These are phyloP conservation scores for Leishmania tropica DNA, from an alignment of 208 protist genomes.

Conservation along the genomic window DNA sequence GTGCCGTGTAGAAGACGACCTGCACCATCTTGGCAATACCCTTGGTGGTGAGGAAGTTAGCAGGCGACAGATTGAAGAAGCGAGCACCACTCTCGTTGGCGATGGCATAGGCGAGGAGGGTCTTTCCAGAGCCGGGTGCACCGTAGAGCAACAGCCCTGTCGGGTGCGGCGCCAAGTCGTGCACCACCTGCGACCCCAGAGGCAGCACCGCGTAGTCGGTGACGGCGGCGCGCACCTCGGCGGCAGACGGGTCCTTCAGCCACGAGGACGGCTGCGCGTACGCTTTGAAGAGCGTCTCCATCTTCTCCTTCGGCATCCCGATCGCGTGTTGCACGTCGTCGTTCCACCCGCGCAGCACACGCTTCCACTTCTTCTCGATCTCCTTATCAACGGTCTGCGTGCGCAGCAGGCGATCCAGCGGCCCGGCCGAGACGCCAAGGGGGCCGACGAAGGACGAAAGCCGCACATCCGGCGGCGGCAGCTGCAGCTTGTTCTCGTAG, in stretches of 20 bases:
- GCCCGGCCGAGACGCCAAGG: slow-evolving; percentile 57
- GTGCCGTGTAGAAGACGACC: slow-evolving; percentile 91
- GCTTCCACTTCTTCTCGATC: slow-evolving; percentile 87
- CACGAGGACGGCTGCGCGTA: slow-evolving; percentile 61
- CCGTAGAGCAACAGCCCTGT: slow-evolving; percentile 90
- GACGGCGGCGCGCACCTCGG: slow-evolving; percentile 74
- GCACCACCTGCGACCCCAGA: slow-evolving; percentile 90
- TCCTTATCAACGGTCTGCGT: slow-evolving; percentile 69
- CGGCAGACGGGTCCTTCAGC: slow-evolving; percentile 78
- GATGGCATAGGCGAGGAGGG: slow-evolving; percentile 83
- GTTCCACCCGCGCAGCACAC: slow-evolving; percentile 82
- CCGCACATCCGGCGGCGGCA: slow-evolving; percentile 44
- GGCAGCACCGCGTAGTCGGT: slow-evolving; percentile 88
- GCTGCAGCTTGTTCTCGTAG: slow-evolving; percentile 86
- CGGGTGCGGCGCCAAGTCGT: slow-evolving; percentile 77
- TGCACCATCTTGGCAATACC: slow-evolving; percentile 84
- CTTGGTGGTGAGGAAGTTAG: slow-evolving; percentile 71
- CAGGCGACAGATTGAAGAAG: slow-evolving; percentile 94
- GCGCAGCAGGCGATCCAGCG: slow-evolving; percentile 46
- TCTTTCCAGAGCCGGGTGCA: slow-evolving; percentile 89
- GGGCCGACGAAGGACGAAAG: slow-evolving; percentile 77
- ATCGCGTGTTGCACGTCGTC: slow-evolving; percentile 69
- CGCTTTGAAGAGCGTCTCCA: slow-evolving; percentile 76
- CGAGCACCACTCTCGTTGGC: slow-evolving; percentile 87
- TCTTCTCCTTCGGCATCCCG: slow-evolving; percentile 77